Percentiles rank a stretch among this genome's conserved stretches.
Evolutionary conservation across 2,329 filamentous ascomycete species (phyloP).

Genomic region (Aspergillus candidus): DNA sequence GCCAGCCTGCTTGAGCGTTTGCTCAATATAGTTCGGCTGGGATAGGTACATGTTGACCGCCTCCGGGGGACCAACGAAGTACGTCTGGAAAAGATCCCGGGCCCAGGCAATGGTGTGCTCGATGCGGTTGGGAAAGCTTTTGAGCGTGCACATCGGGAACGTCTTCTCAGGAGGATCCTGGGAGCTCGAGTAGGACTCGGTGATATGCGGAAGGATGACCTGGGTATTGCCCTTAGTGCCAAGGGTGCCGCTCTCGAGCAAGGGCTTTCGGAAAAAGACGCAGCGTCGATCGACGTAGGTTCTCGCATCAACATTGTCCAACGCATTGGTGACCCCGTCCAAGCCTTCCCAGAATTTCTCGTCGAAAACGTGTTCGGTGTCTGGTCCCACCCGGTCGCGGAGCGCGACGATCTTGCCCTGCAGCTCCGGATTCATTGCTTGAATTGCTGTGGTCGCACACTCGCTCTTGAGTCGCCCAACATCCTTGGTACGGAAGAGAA

Average conservation of each 20-base stretch:
- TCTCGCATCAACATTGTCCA: slow-evolving; percentile 95
- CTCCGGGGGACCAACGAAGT: slow-evolving; percentile 89
- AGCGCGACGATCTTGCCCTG: slow-evolving; percentile 76
- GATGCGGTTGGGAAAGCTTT: slow-evolving; percentile 96
- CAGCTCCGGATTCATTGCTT: slow-evolving; percentile 92
- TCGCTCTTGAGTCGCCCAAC: slow-evolving; percentile 97
- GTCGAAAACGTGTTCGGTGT: slow-evolving; percentile 92
- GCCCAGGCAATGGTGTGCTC: slow-evolving; percentile 99
- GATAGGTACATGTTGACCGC: slow-evolving; percentile 90
- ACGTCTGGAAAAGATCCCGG: slow-evolving; percentile 88
- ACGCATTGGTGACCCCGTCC: slow-evolving; percentile 90
- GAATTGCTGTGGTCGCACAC: slow-evolving; percentile 80
- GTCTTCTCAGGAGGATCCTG: slow-evolving; percentile 97
- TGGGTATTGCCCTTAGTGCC: slow-evolving; percentile 99
- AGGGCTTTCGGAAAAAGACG: slow-evolving; percentile 95
- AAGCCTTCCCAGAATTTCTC: slow-evolving; percentile 83
- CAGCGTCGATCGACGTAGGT: slow-evolving; percentile 95
- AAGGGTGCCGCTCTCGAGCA: slow-evolving; percentile 95
- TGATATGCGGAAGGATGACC: slow-evolving; percentile 82
- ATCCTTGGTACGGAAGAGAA: slow-evolving; percentile 87
- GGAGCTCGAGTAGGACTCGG: slow-evolving; percentile 94
- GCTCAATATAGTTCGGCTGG: slow-evolving; percentile 83
- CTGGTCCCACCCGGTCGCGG: slow-evolving; percentile 82
- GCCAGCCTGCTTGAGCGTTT: slow-evolving; percentile 82
- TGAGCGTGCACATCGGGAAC: slow-evolving; percentile 96